Base-by-base conservation (phyloP, 306 rosid genomes). In the Fagus crenata region DNA sequence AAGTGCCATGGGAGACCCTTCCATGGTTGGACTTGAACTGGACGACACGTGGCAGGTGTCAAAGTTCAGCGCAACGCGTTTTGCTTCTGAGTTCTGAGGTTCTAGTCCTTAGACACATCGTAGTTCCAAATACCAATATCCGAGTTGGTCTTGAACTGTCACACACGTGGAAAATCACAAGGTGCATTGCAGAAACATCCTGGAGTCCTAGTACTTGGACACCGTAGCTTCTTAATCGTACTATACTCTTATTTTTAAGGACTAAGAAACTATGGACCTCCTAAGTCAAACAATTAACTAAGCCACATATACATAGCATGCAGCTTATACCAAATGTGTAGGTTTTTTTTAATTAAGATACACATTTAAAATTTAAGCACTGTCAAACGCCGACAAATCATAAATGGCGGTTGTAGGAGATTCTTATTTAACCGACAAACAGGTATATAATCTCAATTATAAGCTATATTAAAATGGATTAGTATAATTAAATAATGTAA, bases 311-410 rank as follows among this genome's bases (percentile, higher is more conserved):
- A 13, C 51, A 46, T 42, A 42, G 49, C 74, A 37, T 6, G 74
- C 74, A 28, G 55, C 35, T 49, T 60, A 11, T 75, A 65, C 83
- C 80, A 79, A 83, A 82, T 80, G 88, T 77, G 36, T 15, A 74
- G 68, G 39, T 77, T 74, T 49, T 18, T 14, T 28, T 61, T 59
- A 49, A 60, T 67, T 70, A 6, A 22, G 69, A 39, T 37, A 37
- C 42, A 22, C 43, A 65, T 40, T 58, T 67, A 72, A 55, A 61
- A 70, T 71, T 65, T 17, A 64, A 70, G 11, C 32, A 43, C 69
- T 81, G 72, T 58, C 86, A 75, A 72, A 85, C 31, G 83, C 92
- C 88, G 93, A 87, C 97, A 89, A 85, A 86, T 89, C 77, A 80
- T 36, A 87, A 80, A 71, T 71, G 85, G 78, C 85, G 82, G 87